Evolutionary conservation across 257 asterid species (phyloP), one percentile per base, ranked within the genome.

Genomic region (Dorcoceras hygrometricum): DNA sequence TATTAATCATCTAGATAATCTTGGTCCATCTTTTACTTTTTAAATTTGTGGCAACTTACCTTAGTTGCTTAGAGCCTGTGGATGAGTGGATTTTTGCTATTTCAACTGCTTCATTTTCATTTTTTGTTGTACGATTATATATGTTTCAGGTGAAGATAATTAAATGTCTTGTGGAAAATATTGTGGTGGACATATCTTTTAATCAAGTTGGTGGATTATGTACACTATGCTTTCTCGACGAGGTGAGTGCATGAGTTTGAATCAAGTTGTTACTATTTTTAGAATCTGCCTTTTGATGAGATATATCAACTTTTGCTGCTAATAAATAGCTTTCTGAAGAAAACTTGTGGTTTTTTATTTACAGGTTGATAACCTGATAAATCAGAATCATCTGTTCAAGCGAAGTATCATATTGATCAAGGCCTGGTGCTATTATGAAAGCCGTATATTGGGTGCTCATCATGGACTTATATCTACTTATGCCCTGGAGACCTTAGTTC

Each of bases 371-470:
- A 78, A 82, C 68, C 78, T 90, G 77, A 88, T 90, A 66, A 81
- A 71, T 50, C 95, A 90, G 76, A 82, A 88, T 71, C 95, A 93
- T 80, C 83, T 93, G 29, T 93, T 93, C 75, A 90, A 93, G 81
- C 96, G 99, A 23, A 93, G 99, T 72, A 84, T 93, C 66, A 90
- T 93, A 68, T 76, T 90, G 79, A 88, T 94, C 11, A 94, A 94
- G 80, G 97, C 99, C 3, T 94, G 99, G 99, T 94, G 99, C 80
- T 90, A 90, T 73, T 94, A 94, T 65, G 99, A 94, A 81, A 94
- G 99, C 75, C 97, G 97, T 31, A 79, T 90, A 73, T 71, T 94
- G 79, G 99, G 99, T 65, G 96, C 99, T 62, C 96, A 86, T 76
- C 99, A 90, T 59, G 99, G 99, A 62, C 90, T 93, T 56, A 90